phyloP scores from a whole-genome alignment of 306 rosid species.

The Abrus precatorius region DNA sequence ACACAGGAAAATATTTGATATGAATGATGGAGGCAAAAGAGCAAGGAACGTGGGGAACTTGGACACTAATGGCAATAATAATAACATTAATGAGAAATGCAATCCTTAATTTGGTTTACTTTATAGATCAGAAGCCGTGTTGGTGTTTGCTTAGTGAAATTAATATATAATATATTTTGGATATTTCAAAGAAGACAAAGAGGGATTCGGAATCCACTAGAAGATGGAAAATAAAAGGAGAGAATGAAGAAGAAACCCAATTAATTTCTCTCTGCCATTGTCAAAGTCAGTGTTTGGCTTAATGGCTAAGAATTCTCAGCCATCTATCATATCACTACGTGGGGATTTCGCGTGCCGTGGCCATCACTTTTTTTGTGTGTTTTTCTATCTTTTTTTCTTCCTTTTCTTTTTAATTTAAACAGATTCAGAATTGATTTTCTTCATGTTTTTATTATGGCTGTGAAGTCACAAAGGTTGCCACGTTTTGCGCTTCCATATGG shows the following conservation, averaged over 20 bases:
- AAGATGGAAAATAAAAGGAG: background rate
- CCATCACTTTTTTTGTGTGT: background rate
- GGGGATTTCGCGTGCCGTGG: slow-evolving; percentile 39
- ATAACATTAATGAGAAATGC: background rate
- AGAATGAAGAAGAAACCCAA: background rate
- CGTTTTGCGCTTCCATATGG: slow-evolving; percentile 35
- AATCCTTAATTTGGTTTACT: background rate
- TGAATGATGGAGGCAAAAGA: slow-evolving; percentile 20
- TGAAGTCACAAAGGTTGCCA: slow-evolving; percentile 48
- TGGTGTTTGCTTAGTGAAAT: slow-evolving; percentile 33
- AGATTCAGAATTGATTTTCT: background rate
- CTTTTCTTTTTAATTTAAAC: background rate
- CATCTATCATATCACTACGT: slow-evolving; percentile 10
- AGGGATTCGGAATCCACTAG: slow-evolving; percentile 38
- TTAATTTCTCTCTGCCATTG: background rate
- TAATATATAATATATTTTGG: background rate
- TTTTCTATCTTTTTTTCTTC: background rate
- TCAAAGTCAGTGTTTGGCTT: slow-evolving; percentile 48
- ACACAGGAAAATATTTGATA: background rate
- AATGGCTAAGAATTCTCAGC: slow-evolving; percentile 52
- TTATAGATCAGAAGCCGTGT: slow-evolving; percentile 38
- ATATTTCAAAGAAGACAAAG: slow-evolving; percentile 40
- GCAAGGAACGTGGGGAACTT: slow-evolving; percentile 18
- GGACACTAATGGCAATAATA: background rate
- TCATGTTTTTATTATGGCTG: background rate